Percentiles rank a stretch among this genome's conserved stretches.
Conservation (phyloP, 768 basidiomycete genomes). For the Russula sp. region DNA sequence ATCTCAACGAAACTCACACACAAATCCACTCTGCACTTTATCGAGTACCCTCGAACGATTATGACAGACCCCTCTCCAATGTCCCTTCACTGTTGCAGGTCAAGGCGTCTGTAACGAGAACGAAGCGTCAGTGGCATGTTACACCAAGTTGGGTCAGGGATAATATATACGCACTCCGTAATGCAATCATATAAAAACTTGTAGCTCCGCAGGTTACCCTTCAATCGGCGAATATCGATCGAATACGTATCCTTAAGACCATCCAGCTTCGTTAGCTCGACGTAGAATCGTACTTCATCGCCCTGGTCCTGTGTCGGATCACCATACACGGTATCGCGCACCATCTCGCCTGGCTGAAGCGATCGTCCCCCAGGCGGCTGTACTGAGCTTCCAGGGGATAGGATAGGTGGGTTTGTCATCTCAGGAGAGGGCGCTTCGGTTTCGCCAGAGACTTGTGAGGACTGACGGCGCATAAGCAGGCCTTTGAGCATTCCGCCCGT, state of each 20-base stretch:
- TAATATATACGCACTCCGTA: constrained; percentile 63
- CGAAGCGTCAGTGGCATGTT: not conserved
- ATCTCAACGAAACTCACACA: constrained; percentile 9
- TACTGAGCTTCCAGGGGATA: constrained; percentile 13
- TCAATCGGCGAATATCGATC: constrained; percentile 87
- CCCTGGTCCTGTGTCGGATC: constrained; percentile 78
- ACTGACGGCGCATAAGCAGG: constrained; percentile 85
- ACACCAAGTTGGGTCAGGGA: constrained; percentile 22
- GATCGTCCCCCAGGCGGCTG: constrained; percentile 28
- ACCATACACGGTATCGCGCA: constrained; percentile 68
- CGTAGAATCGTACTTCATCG: constrained; percentile 94
- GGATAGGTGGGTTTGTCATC: constrained; percentile 17
- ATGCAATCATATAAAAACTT: constrained; percentile 88
- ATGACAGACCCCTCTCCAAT: not conserved
- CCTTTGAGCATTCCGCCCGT: constrained; percentile 82
- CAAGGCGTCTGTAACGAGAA: constrained; percentile 14
- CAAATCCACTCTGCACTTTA: not conserved
- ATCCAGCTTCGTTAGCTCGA: constrained; percentile 89
- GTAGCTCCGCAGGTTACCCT: constrained; percentile 90
- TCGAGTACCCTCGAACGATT: too few species aligned
- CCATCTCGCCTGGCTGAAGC: constrained; percentile 34
- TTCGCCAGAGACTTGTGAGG: constrained; percentile 66
- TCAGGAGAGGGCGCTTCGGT: constrained; percentile 32
- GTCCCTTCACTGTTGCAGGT: constrained; percentile 12
- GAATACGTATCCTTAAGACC: constrained; percentile 87